Conservation (phyloP, 768 basidiomycete species). For the Omphalotus guepiniiformis region DNA sequence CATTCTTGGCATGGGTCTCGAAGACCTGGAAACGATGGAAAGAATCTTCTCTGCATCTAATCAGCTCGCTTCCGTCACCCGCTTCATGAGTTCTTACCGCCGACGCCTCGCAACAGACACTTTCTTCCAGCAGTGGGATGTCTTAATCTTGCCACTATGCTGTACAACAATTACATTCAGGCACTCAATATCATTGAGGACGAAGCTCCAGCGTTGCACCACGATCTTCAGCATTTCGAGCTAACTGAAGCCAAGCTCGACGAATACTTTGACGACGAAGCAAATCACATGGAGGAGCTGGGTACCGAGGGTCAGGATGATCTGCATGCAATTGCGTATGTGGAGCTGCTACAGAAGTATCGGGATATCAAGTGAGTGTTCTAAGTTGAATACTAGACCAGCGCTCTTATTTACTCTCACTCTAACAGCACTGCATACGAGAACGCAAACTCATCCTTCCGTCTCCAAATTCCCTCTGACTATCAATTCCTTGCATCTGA, state of each 20-base stretch:
- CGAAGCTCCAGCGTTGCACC: constrained; percentile 58
- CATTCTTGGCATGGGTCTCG: constrained; percentile 24
- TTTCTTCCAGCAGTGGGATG: constrained; percentile 29
- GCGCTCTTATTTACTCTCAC: neutral
- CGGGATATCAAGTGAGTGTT: constrained; percentile 9
- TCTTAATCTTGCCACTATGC: constrained; percentile 39
- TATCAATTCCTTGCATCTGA: constrained; percentile 11
- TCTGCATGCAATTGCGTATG: constrained; percentile 26
- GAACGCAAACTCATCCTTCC: constrained; percentile 10
- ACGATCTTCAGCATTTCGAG: constrained; percentile 82
- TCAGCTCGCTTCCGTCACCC: constrained; percentile 18
- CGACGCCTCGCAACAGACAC: constrained; percentile 24
- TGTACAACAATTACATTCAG: no score
- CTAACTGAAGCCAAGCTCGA: constrained; percentile 43
- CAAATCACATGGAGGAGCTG: constrained; percentile 20
- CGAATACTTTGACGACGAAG: constrained; percentile 20
- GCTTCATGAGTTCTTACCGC: constrained; percentile 23
- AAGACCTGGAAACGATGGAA: no score
- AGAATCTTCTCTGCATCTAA: constrained; percentile 29
- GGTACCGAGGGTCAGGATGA: constrained; percentile 23
- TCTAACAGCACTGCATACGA: constrained; percentile 14
- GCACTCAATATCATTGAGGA: constrained; percentile 21
- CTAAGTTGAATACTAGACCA: neutral
- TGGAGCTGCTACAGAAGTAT: constrained; percentile 24
- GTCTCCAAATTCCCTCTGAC: constrained; percentile 11